phyloP scores from a whole-genome alignment of 2,329 filamentous ascomycete genomes.

The Penicillium fuscoglaucum region DNA sequence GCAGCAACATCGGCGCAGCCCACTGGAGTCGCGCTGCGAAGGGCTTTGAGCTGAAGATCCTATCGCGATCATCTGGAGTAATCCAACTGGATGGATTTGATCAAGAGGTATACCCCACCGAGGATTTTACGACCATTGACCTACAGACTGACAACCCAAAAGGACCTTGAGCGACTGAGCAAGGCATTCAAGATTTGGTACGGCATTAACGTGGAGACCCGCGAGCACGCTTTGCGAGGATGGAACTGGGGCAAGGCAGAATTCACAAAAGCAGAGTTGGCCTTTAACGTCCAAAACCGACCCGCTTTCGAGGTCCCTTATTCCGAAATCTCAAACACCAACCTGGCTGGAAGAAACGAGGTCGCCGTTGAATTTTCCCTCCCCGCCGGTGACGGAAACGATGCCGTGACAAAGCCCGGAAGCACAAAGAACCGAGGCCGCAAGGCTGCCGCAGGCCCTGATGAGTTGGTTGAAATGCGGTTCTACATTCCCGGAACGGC shows the following conservation, averaged over 20 bases:
- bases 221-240: constrained; percentile 89
- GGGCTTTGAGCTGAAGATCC: constrained; percentile 90
- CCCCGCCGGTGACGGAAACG: constrained; percentile 69
- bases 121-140: neutral
- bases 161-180: constrained; percentile 84
- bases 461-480: constrained; percentile 96
- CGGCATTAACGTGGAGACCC: constrained; percentile 85
- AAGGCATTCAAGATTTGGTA: constrained; percentile 99
- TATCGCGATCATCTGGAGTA: constrained; percentile 78
- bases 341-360: constrained; percentile 95
- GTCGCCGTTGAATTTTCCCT: constrained; percentile 92
- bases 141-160: constrained; percentile 17
- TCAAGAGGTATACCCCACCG: constrained; percentile 61
- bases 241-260: constrained; percentile 99
- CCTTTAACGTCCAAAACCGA: constrained; percentile 95
- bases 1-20: constrained; percentile 77
- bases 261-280: constrained; percentile 89
- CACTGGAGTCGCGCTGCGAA: constrained; percentile 94
- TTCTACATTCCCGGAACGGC: constrained; percentile 96
- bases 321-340: constrained; percentile 96
- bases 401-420: constrained; percentile 71
- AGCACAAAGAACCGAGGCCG: constrained; percentile 72
- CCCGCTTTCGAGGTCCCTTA: constrained; percentile 97
- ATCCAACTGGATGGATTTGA: constrained; percentile 95
- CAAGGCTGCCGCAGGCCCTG: constrained; percentile 83